Base-by-base conservation (phyloP, 1,284 basidiomycete species). In the Peniophora sp. region DNA sequence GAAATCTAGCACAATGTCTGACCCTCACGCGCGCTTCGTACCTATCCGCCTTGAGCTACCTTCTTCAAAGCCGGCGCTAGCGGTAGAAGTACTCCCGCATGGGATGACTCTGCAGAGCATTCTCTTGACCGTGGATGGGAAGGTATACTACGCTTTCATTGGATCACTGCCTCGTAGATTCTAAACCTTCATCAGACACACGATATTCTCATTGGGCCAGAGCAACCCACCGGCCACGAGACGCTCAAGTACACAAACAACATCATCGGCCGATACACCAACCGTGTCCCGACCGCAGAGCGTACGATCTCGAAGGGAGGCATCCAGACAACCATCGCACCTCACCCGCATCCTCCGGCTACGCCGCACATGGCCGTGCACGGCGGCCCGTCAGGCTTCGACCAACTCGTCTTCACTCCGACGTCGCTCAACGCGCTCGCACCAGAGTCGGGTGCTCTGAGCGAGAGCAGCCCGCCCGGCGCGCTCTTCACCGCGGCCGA, bases 151-250 rank as follows among this genome's bases (percentile, higher is more conserved):
- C n/a, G n/a, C n/a, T n/a, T n/a, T n/a, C n/a, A n/a, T n/a, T n/a
- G n/a, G n/a, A n/a, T n/a, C n/a, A n/a, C n/a, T n/a, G n/a, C n/a
- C n/a, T n/a, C n/a, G n/a, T n/a, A n/a, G n/a, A n/a, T n/a, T n/a
- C n/a, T n/a, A n/a, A n/a, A n/a, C n/a, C n/a, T n/a, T n/a, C n/a
- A n/a, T n/a, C 49, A 86, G 82, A 84, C 81, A 9, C 82, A 87
- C 66, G 85, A 88, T 63, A 76, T 89, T 53, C 75, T 89, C 46
- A 72, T 87, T 56, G 85, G 85, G 12, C 85, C 85, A 24, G 82
- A 86, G 67, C 65, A 71, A 27, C 78, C 83, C 49, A 61, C 72
- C 53, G 78, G 73, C 58, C 83, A 87, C 63, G 62, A 70, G 43
- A 68, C 62, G 11, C 73, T 79, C 62, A 85, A 81, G 65, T 88